Evolutionary conservation across 2,329 filamentous ascomycete genomes (phyloP), one percentile per base, ranked within the genome.

Genomic region (Chaetomiaceae sp.): DNA sequence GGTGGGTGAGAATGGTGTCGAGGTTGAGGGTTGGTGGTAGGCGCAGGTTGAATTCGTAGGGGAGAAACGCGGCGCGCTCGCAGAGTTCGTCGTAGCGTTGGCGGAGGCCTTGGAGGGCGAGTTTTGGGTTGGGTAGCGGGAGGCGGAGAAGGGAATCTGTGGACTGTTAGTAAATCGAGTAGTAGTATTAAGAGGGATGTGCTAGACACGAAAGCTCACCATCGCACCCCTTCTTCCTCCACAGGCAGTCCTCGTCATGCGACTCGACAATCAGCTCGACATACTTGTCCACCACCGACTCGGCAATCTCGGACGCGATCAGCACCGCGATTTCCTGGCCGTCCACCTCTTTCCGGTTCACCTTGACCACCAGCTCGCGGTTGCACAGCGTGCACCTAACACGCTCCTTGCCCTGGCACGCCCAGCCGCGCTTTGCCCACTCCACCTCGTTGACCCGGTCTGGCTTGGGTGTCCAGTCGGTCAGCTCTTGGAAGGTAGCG

Each of bases 391-490:
- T 85, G 67, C 94, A 99, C 16, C 84, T 82, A 14, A 97, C 89
- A 4, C 87, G 87, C 69, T 95, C 90, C 59, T 84, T 84, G 62
- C 86, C 86, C 41, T 87, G 83, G 64, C 92, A 96, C 4, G 86
- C 78, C 92, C 94, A 99, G 1, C 92, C 92, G 54, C 88, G 77
- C 74, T 92, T 96, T 0, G 91, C 91, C 94, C 94, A 99, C 67
- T 90, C 87, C 7, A 96, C 84, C 71, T 97, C 94, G 65, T 84
- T 90, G 62, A 97, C 85, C 30, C 77, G 78, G 48, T 91, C 82
- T 0, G 94, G 91, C 67, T 97, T 97, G 0, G 89, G 87, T n/a
- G 88, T 87, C 92, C 92, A 99, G 66, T 87, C 82, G 49, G 90
- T 94, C 43, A 97, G 84, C 61, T 92, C 90, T 65, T 92, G 87